Percentiles rank a stretch among this genome's conserved stretches.
Evolutionary conservation across 345 rosid species (phyloP).

Genomic region (Salix dunnii): DNA sequence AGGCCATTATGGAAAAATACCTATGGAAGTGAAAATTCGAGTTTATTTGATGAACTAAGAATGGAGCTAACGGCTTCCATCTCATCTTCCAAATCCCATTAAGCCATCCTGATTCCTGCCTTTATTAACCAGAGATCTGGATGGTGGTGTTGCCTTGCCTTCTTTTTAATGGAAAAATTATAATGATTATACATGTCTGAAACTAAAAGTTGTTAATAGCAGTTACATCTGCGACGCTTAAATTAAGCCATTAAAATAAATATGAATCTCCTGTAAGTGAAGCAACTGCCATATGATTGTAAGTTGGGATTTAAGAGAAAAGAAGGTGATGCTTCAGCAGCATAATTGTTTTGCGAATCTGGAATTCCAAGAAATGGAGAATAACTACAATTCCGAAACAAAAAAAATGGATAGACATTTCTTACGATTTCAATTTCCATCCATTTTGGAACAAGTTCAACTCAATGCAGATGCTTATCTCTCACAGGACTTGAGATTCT

Average conservation of each 20-base stretch:
- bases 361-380: slow-evolving; percentile 5
- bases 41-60: neutral
- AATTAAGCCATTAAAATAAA: neutral
- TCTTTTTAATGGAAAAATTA: neutral
- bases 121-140: neutral
- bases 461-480: slow-evolving; percentile 23
- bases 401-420: slow-evolving; percentile 23
- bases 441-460: slow-evolving; percentile 15
- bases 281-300: neutral
- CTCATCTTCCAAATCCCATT: neutral
- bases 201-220: neutral
- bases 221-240: neutral
- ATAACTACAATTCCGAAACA: slow-evolving; percentile 6
- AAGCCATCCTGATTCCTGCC: neutral
- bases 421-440: slow-evolving; percentile 24
- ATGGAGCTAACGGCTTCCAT: neutral
- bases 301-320: neutral
- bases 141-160: neutral
- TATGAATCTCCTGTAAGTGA: neutral
- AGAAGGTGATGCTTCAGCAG: neutral
- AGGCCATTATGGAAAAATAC: neutral
- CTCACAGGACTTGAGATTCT: slow-evolving; percentile 15
- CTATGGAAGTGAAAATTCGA: neutral
- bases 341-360: neutral
- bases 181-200: neutral